Base-by-base conservation (phyloP, 768 basidiomycete species). In the Lactarius trivialis region DNA sequence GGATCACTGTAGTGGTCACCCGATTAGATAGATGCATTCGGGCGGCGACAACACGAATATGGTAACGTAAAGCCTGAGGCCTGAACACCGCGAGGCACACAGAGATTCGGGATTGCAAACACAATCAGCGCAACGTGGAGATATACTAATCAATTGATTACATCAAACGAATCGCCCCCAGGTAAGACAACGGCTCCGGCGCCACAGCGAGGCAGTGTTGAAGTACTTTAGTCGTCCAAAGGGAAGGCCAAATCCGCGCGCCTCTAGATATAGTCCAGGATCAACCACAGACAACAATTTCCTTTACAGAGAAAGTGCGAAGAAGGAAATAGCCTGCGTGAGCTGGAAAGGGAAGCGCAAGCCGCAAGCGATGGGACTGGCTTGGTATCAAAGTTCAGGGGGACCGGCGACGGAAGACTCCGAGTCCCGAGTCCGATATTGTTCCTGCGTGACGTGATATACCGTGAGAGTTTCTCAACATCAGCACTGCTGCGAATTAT, bases 61-160 rank as follows among this genome's bases (percentile, higher is more conserved):
- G 21, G 30, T 5, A 14, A 39, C 32, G 37, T 45, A 39, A 32
- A 54, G n/a, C 43, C 53, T 43, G 54, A 54, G 12, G 36, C 3
- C 11, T 36, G 36, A 36, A 11, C 36, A 4, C 45, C 45, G 45
- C 24, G 32, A 53, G 39, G 17, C n/a, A 28, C n/a, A 28, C 54
- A 48, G 33, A 30, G 43, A 53, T 53, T 52, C 28, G 41, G 51
- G 15, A 28, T 30, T 15, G 58, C 21, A n/a, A 51, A 51, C 19
- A 30, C 30, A 41, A 59, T 52, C 50, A 41, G 33, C 34, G 56
- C 50, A 49, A 21, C 43, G 28, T 37, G 8, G 50, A 24, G n/a
- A 21, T n/a, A 9, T 2, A 45, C 43, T 26, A 56, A 62, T 62
- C 60, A 61, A 26, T 37, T 56, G 56, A 57, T 62, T 52, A 50